Evolutionary conservation across 2,329 filamentous ascomycete species (phyloP).

Genomic region (Colletotrichum truncatum): DNA sequence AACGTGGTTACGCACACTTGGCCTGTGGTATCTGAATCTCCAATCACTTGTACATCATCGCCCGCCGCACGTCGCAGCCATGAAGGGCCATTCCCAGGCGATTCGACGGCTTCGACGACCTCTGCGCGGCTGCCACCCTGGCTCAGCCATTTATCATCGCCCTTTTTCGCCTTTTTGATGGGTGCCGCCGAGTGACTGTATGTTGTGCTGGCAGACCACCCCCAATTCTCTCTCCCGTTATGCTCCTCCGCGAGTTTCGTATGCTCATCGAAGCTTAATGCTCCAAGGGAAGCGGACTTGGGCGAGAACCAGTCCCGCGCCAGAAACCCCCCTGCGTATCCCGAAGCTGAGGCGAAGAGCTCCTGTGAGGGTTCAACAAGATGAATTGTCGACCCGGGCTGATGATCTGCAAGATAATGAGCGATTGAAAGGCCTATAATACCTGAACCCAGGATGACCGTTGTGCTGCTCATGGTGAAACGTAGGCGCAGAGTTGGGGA

Average conservation of each 20-base stretch:
- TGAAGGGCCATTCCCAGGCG: slow-evolving; percentile 49
- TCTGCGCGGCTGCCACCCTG: slow-evolving; percentile 71
- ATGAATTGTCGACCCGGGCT: slow-evolving; percentile 52
- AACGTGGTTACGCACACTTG: slow-evolving; percentile 67
- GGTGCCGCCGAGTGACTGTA: slow-evolving; percentile 56
- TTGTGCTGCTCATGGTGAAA: slow-evolving; percentile 55
- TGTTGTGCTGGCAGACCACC: slow-evolving; percentile 63
- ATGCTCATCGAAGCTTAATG: slow-evolving; percentile 76
- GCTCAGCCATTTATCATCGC: slow-evolving; percentile 73
- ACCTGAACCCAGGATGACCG: slow-evolving; percentile 74
- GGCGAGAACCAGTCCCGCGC: slow-evolving; percentile 77
- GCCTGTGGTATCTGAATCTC: slow-evolving; percentile 67
- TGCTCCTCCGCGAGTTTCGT: slow-evolving; percentile 67
- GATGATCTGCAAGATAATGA: slow-evolving; percentile 72
- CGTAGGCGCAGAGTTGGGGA: background rate
- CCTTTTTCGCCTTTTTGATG: slow-evolving; percentile 48
- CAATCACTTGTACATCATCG: slow-evolving; percentile 68
- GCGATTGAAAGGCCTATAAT: slow-evolving; percentile 77
- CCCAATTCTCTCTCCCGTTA: slow-evolving; percentile 63
- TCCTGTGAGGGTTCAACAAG: slow-evolving; percentile 57
- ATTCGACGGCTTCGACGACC: slow-evolving; percentile 49
- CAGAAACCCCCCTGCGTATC: slow-evolving; percentile 78
- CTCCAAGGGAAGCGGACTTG: slow-evolving; percentile 65
- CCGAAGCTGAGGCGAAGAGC: slow-evolving; percentile 79
- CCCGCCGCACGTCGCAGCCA: slow-evolving; percentile 69